These are phyloP conservation scores for Heliosperma pusillum DNA, from an alignment of 148 eudicot genomes.

Conservation along the genomic window DNA sequence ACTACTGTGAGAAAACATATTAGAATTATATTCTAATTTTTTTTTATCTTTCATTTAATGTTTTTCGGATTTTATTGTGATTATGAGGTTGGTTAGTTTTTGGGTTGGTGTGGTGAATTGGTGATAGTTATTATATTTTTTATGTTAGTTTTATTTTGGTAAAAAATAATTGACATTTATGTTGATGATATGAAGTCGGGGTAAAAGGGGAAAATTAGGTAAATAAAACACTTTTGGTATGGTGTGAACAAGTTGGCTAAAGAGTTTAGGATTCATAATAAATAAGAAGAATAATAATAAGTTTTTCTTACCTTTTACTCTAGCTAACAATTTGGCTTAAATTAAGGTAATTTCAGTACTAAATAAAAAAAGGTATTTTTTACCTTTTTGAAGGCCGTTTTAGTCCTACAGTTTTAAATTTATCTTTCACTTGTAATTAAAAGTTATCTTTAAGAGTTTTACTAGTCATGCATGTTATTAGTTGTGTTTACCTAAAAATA, in stretches of 20 bases:
- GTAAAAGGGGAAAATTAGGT: constrained; percentile 19
- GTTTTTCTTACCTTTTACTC: not conserved
- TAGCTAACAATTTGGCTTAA: not conserved
- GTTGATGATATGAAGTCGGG: constrained; percentile 16
- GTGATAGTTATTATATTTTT: too few species aligned
- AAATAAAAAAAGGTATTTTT: not conserved
- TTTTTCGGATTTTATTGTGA: not conserved
- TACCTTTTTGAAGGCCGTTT: constrained; percentile 7
- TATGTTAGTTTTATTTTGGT: not conserved
- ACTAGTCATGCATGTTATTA: not conserved
- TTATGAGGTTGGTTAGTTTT: constrained; percentile 2
- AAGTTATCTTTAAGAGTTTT: not conserved
- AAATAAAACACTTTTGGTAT: too few species aligned
- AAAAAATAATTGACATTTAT: not conserved
- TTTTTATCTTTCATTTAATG: not conserved
- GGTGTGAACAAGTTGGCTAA: too few species aligned
- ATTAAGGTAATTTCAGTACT: not conserved
- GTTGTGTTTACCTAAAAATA: not conserved
- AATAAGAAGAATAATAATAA: too few species aligned
- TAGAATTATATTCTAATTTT: too few species aligned
- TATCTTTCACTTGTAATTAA: not conserved
- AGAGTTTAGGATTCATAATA: too few species aligned
- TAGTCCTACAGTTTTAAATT: not conserved
- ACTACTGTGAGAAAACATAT: too few species aligned
- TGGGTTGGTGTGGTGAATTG: constrained; percentile 1